These are phyloP conservation scores for Plectosphaerella cucumerina DNA, from an alignment of 2,329 filamentous ascomycete species.

Conservation along the genomic window DNA sequence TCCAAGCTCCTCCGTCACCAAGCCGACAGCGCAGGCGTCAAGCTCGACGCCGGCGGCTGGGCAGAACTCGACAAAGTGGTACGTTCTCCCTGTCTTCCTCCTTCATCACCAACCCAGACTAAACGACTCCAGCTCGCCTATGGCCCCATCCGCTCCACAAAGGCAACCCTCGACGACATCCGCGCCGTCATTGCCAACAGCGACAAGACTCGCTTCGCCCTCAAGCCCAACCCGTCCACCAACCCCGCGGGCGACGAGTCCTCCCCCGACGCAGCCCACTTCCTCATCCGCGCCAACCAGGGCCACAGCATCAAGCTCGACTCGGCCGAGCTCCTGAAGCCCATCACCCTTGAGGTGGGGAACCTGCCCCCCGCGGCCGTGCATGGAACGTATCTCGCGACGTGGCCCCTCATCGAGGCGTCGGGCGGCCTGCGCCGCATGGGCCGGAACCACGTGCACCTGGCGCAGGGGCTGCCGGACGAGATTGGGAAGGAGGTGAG, in stretches of 20 bases:
- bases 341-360: constrained; percentile 54
- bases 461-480: constrained; percentile 67
- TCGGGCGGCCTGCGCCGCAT: constrained; percentile 76
- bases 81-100: constrained; percentile 25
- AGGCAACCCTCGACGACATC: constrained; percentile 74
- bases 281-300: constrained; percentile 91
- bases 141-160: constrained; percentile 59
- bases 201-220: constrained; percentile 86
- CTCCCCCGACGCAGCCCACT: constrained; percentile 55
- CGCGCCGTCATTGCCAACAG: constrained; percentile 64
- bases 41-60: constrained; percentile 55
- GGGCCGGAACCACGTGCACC: constrained; percentile 86
- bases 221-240: constrained; percentile 52
- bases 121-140: constrained; percentile 49
- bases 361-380: constrained; percentile 66
- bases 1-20: constrained; percentile 53
- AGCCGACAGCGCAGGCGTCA: constrained; percentile 51
- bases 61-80: constrained; percentile 56
- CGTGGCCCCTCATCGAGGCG: constrained; percentile 71
- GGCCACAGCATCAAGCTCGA: constrained; percentile 81
- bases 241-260: constrained; percentile 20
- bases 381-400: constrained; percentile 83
- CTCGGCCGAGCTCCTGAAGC: constrained; percentile 64
- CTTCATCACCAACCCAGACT: background rate
- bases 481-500: constrained; percentile 55